Evolutionary conservation across 441 rosid species (phyloP), one percentile per base, ranked within the genome.

Genomic region (Kokia cookei): DNA sequence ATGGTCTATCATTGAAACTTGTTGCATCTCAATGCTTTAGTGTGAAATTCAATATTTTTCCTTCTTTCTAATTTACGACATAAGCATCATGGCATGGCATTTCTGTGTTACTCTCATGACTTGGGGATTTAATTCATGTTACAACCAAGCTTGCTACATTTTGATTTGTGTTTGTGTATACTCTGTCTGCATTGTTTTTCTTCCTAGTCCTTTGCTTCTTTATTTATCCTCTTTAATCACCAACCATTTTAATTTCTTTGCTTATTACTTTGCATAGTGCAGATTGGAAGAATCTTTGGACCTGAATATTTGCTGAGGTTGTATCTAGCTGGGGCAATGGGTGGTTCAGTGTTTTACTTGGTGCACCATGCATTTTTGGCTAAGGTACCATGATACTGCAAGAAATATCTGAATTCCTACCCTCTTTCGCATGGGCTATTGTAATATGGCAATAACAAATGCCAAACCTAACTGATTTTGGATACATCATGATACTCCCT

Each of bases 271-370:
- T 80, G 73, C 64, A 45, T 63, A 81, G 69, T 65, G 58, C 84
- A 95, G 99, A 87, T 93, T 72, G 94, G 82, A 71, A 86, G 88
- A 67, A 78, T 53, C 80, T 86, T 93, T 75, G 94, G 97, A 76
- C 80, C 97, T 65, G 87, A 86, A 71, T 90, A 79, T 81, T 82
- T 92, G 77, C 83, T 95, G 76, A 90, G 88, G 83, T 80, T 95
- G 82, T 93, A 93, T 82, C 45, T 95, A 26, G 96, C 96, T 37
- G 97, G 98, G 61, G 97, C 96, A 42, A 72, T 90, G 73, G 99
- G 97, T 74, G 99, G 99, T 42, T 88, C 99, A 67, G 74, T 88
- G 19, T 89, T 92, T 84, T 90, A 81, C 86, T 77, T 93, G 90
- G 79, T 83, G 76, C 91, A 91, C 81, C 97, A 90, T 73, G 87